Conservation (phyloP, 352 stramenopile species). For the Pythium coloratum region DNA sequence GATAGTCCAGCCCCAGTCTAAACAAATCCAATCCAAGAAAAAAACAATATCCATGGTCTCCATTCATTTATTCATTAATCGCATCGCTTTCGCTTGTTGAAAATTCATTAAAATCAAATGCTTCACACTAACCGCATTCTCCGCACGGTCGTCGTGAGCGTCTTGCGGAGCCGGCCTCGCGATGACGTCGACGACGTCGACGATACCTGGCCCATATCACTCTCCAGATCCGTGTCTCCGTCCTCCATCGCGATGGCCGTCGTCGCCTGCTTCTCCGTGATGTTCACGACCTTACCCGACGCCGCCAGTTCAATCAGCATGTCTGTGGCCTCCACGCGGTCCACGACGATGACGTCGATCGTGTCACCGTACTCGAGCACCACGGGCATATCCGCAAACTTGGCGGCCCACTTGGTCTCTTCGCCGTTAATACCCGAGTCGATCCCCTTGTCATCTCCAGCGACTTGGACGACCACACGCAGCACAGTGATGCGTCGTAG, state of each 20-base stretch:
- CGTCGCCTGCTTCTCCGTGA: constrained; percentile 39
- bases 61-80: not conserved
- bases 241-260: constrained; percentile 47
- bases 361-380: constrained; percentile 57
- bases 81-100: not conserved
- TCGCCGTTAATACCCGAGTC: constrained; percentile 18
- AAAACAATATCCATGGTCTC: not conserved
- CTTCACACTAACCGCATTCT: constrained; percentile 40
- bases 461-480: constrained; percentile 58
- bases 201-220: constrained; percentile 10
- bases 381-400: constrained; percentile 55
- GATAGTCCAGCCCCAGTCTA: not conserved
- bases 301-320: constrained; percentile 69
- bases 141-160: constrained; percentile 43
- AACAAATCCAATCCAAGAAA: not conserved
- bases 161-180: constrained; percentile 34
- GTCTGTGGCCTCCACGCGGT: constrained; percentile 59
- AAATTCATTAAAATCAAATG: constrained; percentile 25
- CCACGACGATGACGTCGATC: constrained; percentile 65
- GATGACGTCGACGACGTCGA: constrained; percentile 18
- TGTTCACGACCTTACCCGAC: constrained; percentile 64
- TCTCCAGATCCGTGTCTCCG: constrained; percentile 32
- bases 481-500: constrained; percentile 48
- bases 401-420: constrained; percentile 35
- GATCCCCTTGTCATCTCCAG: constrained; percentile 19